Evolutionary conservation across 768 basidiomycete species (phyloP).

Genomic region (Mycena leptocephala): DNA sequence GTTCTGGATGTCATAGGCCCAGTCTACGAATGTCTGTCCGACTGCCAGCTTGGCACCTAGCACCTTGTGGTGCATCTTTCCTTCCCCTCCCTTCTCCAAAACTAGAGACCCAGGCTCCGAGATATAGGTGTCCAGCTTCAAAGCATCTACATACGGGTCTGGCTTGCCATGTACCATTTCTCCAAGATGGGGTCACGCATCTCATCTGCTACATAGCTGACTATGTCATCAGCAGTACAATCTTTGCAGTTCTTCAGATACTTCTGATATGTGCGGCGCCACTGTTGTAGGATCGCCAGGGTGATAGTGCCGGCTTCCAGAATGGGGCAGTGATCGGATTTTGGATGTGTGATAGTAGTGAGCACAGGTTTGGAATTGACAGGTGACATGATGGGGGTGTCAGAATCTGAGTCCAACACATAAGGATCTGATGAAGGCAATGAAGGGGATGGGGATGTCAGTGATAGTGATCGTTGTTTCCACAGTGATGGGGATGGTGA

Average conservation of each 20-base stretch:
- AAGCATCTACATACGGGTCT: conserved; percentile 6
- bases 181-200: conserved; percentile 10
- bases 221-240: conserved; percentile 8
- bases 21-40: too few species aligned
- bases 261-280: conserved; percentile 2
- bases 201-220: conserved; percentile 19
- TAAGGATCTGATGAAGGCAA: background rate
- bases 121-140: background rate
- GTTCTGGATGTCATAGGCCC: too few species aligned
- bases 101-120: too few species aligned
- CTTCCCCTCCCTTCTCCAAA: too few species aligned
- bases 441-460: background rate
- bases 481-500: background rate
- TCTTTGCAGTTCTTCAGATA: conserved; percentile 6
- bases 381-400: background rate
- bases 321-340: conserved; percentile 13
- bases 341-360: background rate
- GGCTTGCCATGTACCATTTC: conserved; percentile 4
- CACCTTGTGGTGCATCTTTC: too few species aligned
- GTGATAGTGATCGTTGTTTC: background rate
- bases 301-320: conserved; percentile 4
- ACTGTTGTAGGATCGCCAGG: background rate
- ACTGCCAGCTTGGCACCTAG: too few species aligned
- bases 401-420: background rate
- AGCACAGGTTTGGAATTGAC: background rate